Conservation (phyloP, 2,329 filamentous ascomycete species). For the Lasiodiplodia hormozganensis region DNA sequence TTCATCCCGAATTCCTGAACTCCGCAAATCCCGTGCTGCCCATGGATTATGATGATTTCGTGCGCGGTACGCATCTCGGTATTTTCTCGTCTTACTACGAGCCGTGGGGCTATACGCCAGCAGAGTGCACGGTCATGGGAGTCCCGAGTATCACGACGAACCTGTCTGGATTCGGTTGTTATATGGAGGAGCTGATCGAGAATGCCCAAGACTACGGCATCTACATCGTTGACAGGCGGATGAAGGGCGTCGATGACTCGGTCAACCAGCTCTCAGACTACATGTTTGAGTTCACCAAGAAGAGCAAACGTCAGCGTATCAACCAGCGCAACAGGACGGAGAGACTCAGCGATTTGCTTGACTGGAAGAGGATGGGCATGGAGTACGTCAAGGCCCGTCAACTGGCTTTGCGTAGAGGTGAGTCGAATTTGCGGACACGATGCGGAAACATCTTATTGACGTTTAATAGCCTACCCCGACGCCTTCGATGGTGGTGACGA, state of each 20-base stretch:
- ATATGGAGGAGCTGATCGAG: slow-evolving; percentile 99
- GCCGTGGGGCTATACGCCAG: slow-evolving; percentile 98
- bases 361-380: slow-evolving; percentile 99
- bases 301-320: slow-evolving; percentile 95
- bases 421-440: background rate
- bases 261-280: slow-evolving; percentile 91
- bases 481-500: slow-evolving; percentile 81
- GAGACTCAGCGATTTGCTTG: slow-evolving; percentile 88
- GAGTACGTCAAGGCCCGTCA: slow-evolving; percentile 98
- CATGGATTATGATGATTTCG: slow-evolving; percentile 97
- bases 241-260: slow-evolving; percentile 95
- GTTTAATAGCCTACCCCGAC: slow-evolving; percentile 74
- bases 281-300: slow-evolving; percentile 94
- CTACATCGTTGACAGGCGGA: slow-evolving; percentile 95
- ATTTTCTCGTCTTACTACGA: slow-evolving; percentile 99
- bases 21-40: slow-evolving; percentile 94
- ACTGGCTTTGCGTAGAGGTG: slow-evolving; percentile 78
- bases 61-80: slow-evolving; percentile 93
- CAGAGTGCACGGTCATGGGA: slow-evolving; percentile 98
- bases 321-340: slow-evolving; percentile 98
- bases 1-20: slow-evolving; percentile 97
- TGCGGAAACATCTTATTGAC: background rate
- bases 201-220: slow-evolving; percentile 98
- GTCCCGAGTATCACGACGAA: slow-evolving; percentile 98
- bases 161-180: slow-evolving; percentile 95